phyloP scores from a whole-genome alignment of 257 asterid genomes.

The Linderniella brevidens region DNA sequence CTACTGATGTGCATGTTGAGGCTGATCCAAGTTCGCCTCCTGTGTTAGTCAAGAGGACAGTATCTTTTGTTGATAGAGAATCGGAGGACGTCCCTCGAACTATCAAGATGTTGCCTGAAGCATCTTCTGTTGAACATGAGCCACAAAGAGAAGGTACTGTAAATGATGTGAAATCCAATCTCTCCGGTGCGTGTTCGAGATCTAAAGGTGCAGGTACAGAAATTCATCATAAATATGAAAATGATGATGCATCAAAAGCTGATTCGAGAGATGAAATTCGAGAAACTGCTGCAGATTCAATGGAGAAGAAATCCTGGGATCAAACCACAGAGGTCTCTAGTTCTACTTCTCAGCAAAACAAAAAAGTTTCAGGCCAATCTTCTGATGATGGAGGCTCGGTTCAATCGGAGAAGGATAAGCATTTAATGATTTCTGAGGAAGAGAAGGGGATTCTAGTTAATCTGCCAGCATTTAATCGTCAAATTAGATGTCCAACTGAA shows the following conservation, averaged over 20 bases:
- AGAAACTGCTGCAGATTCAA: conserved; percentile 3
- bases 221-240: conserved; percentile 12
- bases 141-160: conserved; percentile 9
- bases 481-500: conserved; percentile 15
- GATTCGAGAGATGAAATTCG: too few species aligned
- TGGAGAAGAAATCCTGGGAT: too few species aligned
- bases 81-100: conserved; percentile 9
- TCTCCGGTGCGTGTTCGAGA: not conserved
- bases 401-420: conserved; percentile 7
- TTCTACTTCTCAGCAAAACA: not conserved
- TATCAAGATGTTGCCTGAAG: conserved; percentile 13
- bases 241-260: too few species aligned
- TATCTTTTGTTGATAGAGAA: conserved; percentile 16
- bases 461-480: conserved; percentile 14
- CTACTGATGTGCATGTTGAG: conserved; percentile 33
- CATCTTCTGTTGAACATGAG: conserved; percentile 15
- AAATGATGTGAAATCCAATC: conserved; percentile 13
- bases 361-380: conserved; percentile 8
- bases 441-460: conserved; percentile 9
- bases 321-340: too few species aligned
- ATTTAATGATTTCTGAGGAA: too few species aligned
- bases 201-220: conserved; percentile 2
- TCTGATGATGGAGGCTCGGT: conserved; percentile 11
- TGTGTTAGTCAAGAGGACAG: conserved; percentile 20
- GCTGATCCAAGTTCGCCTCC: not conserved